Percentiles rank a stretch among this genome's conserved stretches.
These are phyloP conservation scores for Elaphomyces granulatus DNA, from an alignment of 495 filamentous ascomycete genomes.

Conservation along the genomic window DNA sequence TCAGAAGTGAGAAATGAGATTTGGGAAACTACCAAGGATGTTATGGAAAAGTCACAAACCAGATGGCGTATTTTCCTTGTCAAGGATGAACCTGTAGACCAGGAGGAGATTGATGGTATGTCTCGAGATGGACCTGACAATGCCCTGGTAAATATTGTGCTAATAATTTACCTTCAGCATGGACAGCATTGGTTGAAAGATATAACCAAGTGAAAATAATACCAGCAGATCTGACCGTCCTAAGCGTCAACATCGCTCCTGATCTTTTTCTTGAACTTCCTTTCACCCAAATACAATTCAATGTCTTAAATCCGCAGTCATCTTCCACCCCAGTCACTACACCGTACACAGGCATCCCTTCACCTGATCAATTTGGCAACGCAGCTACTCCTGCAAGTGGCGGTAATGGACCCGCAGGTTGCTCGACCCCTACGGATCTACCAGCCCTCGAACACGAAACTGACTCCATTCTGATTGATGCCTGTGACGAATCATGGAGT, in stretches of 20 bases:
- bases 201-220: conserved; percentile 33
- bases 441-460: conserved; percentile 43
- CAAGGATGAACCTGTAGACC: conserved; percentile 55
- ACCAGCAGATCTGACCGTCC: conserved; percentile 38
- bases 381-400: conserved; percentile 22
- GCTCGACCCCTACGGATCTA: conserved; percentile 34
- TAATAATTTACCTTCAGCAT: conserved; percentile 22
- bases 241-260: conserved; percentile 51
- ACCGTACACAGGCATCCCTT: conserved; percentile 29
- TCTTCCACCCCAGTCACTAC: conserved; percentile 30
- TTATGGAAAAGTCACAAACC: conserved; percentile 54
- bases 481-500: conserved; percentile 69
- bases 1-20: conserved; percentile 61
- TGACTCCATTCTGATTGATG: conserved; percentile 61
- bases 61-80: conserved; percentile 72
- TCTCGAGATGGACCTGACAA: not conserved
- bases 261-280: conserved; percentile 42
- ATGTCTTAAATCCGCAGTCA: conserved; percentile 20
- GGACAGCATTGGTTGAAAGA: conserved; percentile 31
- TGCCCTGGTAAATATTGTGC: not conserved
- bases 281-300: conserved; percentile 3
- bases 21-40: conserved; percentile 68
- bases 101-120: conserved; percentile 56
- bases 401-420: conserved; percentile 17
- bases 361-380: conserved; percentile 28